Conservation (phyloP, 73 alveolate species). For the Uronychia binucleata region DNA sequence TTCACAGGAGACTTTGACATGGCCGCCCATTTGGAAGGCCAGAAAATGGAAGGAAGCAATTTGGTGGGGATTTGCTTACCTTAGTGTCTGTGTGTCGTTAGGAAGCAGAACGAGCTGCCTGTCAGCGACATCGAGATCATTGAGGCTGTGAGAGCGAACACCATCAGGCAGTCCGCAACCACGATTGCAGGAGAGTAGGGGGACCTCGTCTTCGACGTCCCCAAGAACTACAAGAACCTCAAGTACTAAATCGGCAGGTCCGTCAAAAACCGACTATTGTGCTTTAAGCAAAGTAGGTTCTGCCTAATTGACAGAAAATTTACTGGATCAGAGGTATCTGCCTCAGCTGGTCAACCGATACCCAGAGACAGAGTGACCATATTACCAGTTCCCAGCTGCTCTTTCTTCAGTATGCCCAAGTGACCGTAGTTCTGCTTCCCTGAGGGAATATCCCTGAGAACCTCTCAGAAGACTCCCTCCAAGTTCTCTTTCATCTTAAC, state of each 20-base stretch:
- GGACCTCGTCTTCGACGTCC: constrained; percentile 23
- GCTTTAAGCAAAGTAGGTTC: constrained; percentile 16
- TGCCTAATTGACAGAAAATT: constrained; percentile 4
- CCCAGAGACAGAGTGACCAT: constrained; percentile 46
- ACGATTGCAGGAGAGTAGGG: constrained; percentile 4
- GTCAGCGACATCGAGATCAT: constrained; percentile 36
- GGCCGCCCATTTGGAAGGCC: constrained; percentile 27
- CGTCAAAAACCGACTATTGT: constrained; percentile 29
- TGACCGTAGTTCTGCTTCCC: constrained; percentile 65
- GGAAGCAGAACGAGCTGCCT: constrained; percentile 40
- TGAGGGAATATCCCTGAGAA: constrained; percentile 56
- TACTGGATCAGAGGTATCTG: constrained; percentile 39
- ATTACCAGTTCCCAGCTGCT: constrained; percentile 59
- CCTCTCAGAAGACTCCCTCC: constrained; percentile 30
- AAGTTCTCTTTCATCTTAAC: constrained; percentile 65
- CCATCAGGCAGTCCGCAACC: not conserved
- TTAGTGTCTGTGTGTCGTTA: constrained; percentile 24
- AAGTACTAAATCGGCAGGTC: constrained; percentile 34
- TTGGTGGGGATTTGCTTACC: not conserved
- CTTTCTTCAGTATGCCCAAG: not conserved
- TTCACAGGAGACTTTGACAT: constrained; percentile 45
- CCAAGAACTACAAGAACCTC: constrained; percentile 9
- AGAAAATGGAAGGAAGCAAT: not conserved
- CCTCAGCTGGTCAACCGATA: constrained; percentile 51
- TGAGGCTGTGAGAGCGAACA: constrained; percentile 21